These are phyloP conservation scores for Penicillium hesseltinei DNA, from an alignment of 2,329 filamentous ascomycete species.

Conservation along the genomic window DNA sequence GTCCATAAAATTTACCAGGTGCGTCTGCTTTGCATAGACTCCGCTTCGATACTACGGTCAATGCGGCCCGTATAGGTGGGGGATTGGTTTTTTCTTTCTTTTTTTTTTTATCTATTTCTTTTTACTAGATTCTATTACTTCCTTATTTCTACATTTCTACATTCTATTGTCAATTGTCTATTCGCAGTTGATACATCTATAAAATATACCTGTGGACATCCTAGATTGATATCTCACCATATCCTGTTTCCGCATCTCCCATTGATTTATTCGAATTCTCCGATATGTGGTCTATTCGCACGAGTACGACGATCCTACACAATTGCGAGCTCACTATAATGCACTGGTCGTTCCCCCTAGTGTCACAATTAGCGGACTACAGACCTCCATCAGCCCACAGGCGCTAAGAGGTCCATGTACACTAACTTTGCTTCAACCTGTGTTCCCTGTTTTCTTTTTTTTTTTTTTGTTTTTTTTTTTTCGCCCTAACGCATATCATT, in stretches of 20 bases:
- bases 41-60: slow-evolving; percentile 19
- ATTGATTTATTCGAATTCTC: slow-evolving; percentile 2
- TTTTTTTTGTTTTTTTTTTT: slow-evolving; percentile 14
- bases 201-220: background rate
- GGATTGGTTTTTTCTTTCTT: background rate
- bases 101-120: background rate
- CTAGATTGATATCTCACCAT: background rate
- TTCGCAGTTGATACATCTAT: background rate
- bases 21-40: slow-evolving; percentile 22
- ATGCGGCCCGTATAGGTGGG: slow-evolving; percentile 22
- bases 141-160: background rate
- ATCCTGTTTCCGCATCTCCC: background rate
- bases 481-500: slow-evolving; percentile 18
- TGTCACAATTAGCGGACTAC: slow-evolving; percentile 1
- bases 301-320: slow-evolving; percentile 12
- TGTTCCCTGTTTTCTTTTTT: slow-evolving; percentile 23
- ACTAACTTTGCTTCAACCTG: slow-evolving; percentile 12
- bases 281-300: slow-evolving; percentile 13
- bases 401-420: slow-evolving; percentile 8
- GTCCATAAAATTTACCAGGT: slow-evolving; percentile 5
- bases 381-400: slow-evolving; percentile 6
- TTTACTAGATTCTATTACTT: background rate
- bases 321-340: slow-evolving; percentile 4
- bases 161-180: background rate
- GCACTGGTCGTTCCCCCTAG: slow-evolving; percentile 1